Conservation (phyloP, 1,284 basidiomycete species). For the Retiboletus flavoniger region DNA sequence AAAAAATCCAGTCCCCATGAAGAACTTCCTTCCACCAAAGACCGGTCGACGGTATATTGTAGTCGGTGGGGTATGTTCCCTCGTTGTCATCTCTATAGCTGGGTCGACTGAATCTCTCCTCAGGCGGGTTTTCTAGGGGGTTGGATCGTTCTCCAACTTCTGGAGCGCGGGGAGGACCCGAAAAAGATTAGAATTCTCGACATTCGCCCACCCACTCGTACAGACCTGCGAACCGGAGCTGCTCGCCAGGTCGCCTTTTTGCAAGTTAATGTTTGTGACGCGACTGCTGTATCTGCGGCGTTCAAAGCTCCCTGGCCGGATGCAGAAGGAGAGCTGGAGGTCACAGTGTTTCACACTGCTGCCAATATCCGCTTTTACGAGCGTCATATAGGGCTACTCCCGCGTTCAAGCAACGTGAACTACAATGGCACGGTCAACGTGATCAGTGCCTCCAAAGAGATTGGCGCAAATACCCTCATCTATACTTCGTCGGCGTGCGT, state of each 20-base stretch:
- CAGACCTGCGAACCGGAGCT: constrained; percentile 50
- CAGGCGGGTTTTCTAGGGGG: constrained; percentile 73
- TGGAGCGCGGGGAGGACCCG: constrained; percentile 68
- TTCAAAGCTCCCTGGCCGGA: constrained; percentile 65
- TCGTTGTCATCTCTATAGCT: neutral
- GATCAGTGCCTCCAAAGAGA: constrained; percentile 40
- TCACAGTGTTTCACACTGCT: constrained; percentile 72
- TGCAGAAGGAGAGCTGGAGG: constrained; percentile 25
- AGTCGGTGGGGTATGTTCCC: constrained; percentile 48
- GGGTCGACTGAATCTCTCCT: constrained; percentile 1
- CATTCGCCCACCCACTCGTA: constrained; percentile 53
- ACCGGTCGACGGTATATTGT: constrained; percentile 59
- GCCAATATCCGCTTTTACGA: constrained; percentile 77
- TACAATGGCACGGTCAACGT: constrained; percentile 64
- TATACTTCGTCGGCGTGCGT: constrained; percentile 66
- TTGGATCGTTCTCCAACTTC: constrained; percentile 68
- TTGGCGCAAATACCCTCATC: constrained; percentile 52
- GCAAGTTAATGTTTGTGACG: constrained; percentile 56
- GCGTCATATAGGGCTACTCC: constrained; percentile 48
- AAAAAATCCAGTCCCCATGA: constrained; percentile 34
- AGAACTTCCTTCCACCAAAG: constrained; percentile 43
- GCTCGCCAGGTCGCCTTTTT: constrained; percentile 55
- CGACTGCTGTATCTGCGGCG: constrained; percentile 50
- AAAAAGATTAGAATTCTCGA: constrained; percentile 65
- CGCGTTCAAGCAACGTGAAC: constrained; percentile 59